Percentiles rank a stretch among this genome's conserved stretches.
Evolutionary conservation across 495 filamentous ascomycete species (phyloP).

Genomic region (Friedmanniomyces simplex): DNA sequence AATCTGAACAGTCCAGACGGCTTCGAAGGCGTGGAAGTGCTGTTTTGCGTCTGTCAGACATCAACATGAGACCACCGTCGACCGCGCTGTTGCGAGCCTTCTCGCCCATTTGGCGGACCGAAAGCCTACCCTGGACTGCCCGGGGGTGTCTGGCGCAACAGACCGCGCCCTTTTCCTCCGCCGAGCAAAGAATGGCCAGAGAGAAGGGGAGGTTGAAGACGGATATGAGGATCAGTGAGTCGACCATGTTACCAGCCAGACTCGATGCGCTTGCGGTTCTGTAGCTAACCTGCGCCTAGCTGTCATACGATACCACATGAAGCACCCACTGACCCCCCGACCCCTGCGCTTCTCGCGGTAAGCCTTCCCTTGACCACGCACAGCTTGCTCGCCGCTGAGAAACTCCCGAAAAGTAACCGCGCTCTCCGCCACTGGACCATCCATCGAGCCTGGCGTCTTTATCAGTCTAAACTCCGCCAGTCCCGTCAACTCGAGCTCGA

Average conservation of each 20-base stretch:
- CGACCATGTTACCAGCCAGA: constrained; percentile 1
- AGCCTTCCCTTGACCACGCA: neutral
- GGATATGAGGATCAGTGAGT: constrained; percentile 39
- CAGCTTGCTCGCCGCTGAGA: neutral
- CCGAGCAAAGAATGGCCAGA: constrained; percentile 7
- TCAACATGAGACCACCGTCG: constrained; percentile 15
- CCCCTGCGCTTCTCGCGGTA: constrained; percentile 72
- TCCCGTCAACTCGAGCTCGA: constrained; percentile 52
- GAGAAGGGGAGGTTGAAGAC: constrained; percentile 18
- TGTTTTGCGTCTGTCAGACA: neutral
- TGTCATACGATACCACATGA: constrained; percentile 55
- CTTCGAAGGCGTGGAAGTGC: neutral
- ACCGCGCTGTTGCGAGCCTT: constrained; percentile 14
- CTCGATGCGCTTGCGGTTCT: neutral
- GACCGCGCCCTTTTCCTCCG: constrained; percentile 21
- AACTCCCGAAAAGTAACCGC: constrained; percentile 40
- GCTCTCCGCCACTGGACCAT: constrained; percentile 97
- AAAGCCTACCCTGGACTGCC: constrained; percentile 4
- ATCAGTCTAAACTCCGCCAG: constrained; percentile 52
- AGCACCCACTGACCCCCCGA: constrained; percentile 56
- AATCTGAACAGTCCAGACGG: neutral
- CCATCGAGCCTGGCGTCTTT: constrained; percentile 83
- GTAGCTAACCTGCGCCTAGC: constrained; percentile 29
- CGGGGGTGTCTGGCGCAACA: constrained; percentile 12
- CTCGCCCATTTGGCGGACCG: constrained; percentile 5